A percentile compares a stretch with the other conserved stretches of the same genome.
Evolutionary conservation across 2,329 filamentous ascomycete species (phyloP).

Genomic region (Nothophaeocryptopus gaeumannii): DNA sequence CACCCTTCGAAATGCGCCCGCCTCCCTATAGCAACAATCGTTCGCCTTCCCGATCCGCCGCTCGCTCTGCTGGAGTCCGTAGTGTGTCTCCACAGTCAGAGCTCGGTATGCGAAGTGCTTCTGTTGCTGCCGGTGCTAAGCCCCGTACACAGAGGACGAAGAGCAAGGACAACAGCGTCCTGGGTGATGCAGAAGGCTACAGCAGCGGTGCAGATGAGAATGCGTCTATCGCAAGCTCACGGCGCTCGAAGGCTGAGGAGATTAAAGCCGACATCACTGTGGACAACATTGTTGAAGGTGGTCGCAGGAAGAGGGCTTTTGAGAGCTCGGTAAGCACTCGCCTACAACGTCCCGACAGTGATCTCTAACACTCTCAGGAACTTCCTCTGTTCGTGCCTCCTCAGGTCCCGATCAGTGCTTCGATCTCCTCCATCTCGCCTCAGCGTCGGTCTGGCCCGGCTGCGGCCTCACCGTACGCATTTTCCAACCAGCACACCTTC

Average conservation of each 20-base stretch:
- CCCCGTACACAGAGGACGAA: constrained; percentile 54
- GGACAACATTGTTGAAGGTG: constrained; percentile 96
- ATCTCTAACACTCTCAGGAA: constrained; percentile 60
- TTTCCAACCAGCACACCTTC: constrained; percentile 75
- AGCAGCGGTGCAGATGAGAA: constrained; percentile 84
- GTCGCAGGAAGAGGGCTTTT: constrained; percentile 85
- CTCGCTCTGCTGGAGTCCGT: constrained; percentile 69
- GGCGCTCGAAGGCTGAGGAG: constrained; percentile 75
- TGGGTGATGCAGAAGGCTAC: constrained; percentile 68
- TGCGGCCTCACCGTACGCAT: constrained; percentile 70
- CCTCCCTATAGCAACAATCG: constrained; percentile 59
- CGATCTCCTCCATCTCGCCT: constrained; percentile 94
- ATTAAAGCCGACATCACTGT: constrained; percentile 96
- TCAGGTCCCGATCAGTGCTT: constrained; percentile 89
- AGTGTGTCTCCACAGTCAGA: constrained; percentile 71
- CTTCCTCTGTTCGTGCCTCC: constrained; percentile 90
- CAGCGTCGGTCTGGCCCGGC: constrained; percentile 74
- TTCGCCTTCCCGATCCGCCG: constrained; percentile 64
- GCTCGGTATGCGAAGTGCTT: constrained; percentile 73
- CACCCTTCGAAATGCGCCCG: constrained; percentile 63
- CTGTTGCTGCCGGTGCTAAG: constrained; percentile 61
- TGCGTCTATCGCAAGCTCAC: constrained; percentile 67
- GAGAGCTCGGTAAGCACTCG: constrained; percentile 84
- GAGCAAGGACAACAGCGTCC: constrained; percentile 52
- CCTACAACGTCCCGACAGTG: background rate